phyloP scores from a whole-genome alignment of 1,284 basidiomycete species.

The Porodaedalea pini region DNA sequence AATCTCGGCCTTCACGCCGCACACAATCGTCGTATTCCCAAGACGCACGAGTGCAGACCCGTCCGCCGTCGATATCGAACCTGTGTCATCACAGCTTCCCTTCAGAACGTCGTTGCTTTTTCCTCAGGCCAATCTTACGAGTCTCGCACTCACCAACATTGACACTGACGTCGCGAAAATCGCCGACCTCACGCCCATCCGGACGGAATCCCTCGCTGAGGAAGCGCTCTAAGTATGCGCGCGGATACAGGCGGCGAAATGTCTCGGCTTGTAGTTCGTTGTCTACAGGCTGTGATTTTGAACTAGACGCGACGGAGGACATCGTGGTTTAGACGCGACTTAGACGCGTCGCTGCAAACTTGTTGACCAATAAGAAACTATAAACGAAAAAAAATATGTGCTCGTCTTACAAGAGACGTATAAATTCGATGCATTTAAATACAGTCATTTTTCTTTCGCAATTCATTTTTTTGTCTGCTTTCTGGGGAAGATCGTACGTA shows the following conservation, averaged over 20 bases:
- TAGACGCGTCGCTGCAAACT: not conserved
- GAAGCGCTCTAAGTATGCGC: conserved; percentile 77
- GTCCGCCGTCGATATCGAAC: conserved; percentile 87
- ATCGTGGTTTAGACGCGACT: not conserved
- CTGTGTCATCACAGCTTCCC: conserved; percentile 33
- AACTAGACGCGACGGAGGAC: conserved; percentile 8
- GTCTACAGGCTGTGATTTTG: conserved; percentile 1
- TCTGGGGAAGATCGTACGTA: too few species aligned
- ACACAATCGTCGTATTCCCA: conserved; percentile 87
- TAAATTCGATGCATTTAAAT: too few species aligned
- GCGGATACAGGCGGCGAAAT: conserved; percentile 81
- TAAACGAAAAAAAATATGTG: too few species aligned
- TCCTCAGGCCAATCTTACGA: conserved; percentile 8
- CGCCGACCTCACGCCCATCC: conserved; percentile 63
- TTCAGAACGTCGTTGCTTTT: not conserved
- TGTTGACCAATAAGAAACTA: too few species aligned
- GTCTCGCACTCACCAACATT: conserved; percentile 61
- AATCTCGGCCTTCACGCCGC: conserved; percentile 93
- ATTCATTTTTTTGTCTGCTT: too few species aligned
- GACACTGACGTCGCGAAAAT: conserved; percentile 66
- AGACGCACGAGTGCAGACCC: conserved; percentile 88
- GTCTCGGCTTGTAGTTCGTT: conserved; percentile 54
- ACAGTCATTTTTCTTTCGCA: too few species aligned
- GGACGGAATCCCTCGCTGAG: conserved; percentile 68
- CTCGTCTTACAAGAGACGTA: too few species aligned